These are phyloP conservation scores for Cucurbita pepo DNA, from an alignment of 306 rosid genomes.

Conservation along the genomic window DNA sequence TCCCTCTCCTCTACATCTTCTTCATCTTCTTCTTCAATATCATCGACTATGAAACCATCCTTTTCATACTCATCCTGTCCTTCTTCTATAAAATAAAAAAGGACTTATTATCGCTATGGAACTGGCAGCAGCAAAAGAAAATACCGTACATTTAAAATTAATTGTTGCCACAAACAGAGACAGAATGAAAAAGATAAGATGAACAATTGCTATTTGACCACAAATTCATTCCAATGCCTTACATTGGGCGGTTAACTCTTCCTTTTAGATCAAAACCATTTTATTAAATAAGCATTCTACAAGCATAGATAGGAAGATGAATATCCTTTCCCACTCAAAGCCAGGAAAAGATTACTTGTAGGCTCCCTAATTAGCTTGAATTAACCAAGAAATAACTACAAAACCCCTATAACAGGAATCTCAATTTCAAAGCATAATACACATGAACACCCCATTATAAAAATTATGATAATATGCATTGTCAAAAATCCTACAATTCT, in stretches of 20 bases:
- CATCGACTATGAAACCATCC: constrained; percentile 93
- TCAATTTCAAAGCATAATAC: neutral
- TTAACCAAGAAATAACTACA: neutral
- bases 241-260: neutral
- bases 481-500: neutral
- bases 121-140: neutral
- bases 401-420: neutral
- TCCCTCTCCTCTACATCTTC: constrained; percentile 65
- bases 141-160: neutral
- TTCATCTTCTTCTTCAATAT: constrained; percentile 73
- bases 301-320: neutral
- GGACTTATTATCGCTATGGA: neutral
- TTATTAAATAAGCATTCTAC: neutral
- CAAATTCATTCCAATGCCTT: neutral
- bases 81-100: constrained; percentile 27
- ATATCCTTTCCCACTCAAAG: neutral
- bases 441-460: neutral
- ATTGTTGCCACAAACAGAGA: neutral
- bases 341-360: neutral
- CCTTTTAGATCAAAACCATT: neutral
- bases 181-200: neutral
- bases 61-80: constrained; percentile 96
- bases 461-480: neutral
- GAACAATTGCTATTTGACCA: neutral
- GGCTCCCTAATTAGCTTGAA: neutral